Conservation (phyloP, 2,329 filamentous ascomycete species). For the Beauveria australis region DNA sequence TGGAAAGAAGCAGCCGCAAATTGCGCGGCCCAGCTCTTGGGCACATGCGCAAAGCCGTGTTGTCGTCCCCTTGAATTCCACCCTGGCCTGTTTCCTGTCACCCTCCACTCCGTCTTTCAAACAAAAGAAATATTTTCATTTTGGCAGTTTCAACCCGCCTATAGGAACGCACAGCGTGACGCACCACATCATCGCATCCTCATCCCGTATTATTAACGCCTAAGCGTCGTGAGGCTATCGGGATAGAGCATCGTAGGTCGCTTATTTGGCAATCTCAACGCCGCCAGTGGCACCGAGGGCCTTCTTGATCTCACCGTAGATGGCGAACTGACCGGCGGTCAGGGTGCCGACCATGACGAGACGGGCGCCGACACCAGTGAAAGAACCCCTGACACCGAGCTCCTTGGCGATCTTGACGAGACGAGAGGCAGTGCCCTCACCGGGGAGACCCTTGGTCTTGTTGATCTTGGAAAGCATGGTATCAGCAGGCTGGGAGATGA, state of each 20-base stretch:
- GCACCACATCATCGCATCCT: constrained; percentile 2
- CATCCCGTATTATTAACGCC: not conserved
- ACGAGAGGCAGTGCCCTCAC: constrained; percentile 73
- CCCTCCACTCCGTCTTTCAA: constrained; percentile 4
- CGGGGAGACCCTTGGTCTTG: constrained; percentile 82
- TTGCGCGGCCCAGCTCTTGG: constrained; percentile 7
- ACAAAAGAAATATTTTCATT: constrained; percentile 11
- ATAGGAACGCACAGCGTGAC: not conserved
- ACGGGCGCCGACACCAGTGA: constrained; percentile 71
- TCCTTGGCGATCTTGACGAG: constrained; percentile 84
- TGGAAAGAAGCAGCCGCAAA: not conserved
- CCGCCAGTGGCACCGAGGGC: constrained; percentile 63
- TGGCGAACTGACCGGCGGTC: constrained; percentile 77
- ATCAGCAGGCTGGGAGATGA: constrained; percentile 84
- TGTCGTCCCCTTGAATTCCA: not conserved
- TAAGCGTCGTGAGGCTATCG: not conserved
- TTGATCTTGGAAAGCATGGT: constrained; percentile 96
- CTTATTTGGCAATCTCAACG: constrained; percentile 57
- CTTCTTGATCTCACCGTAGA: constrained; percentile 72
- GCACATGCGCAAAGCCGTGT: not conserved
- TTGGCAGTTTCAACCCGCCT: constrained; percentile 5
- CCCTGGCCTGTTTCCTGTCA: constrained; percentile 7
- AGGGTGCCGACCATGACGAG: constrained; percentile 58
- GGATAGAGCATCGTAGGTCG: not conserved
- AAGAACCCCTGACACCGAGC: constrained; percentile 71